phyloP scores from a whole-genome alignment of 192 early-diverging fungal species.

The Dissophora ornata region DNA sequence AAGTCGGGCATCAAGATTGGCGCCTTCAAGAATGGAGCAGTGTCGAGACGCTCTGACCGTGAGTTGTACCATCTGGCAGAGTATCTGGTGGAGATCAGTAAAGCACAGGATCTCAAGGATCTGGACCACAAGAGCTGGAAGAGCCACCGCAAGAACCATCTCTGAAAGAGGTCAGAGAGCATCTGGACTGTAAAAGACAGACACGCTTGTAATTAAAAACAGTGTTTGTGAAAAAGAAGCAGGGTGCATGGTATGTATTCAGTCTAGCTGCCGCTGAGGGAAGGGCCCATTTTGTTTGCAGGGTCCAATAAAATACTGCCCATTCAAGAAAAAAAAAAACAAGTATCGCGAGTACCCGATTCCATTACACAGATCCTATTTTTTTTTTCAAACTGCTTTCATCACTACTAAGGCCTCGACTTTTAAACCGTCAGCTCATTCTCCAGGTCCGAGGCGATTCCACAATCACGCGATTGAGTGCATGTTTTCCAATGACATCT shows the following conservation, averaged over 20 bases:
- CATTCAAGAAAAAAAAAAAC: too few species aligned
- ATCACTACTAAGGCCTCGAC: background rate
- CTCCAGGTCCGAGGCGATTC: background rate
- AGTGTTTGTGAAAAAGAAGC: too few species aligned
- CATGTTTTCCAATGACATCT: too few species aligned
- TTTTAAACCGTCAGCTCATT: background rate
- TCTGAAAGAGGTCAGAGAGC: background rate
- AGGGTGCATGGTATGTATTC: too few species aligned
- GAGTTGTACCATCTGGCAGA: conserved; percentile 69
- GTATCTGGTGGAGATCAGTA: conserved; percentile 70
- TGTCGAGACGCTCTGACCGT: conserved; percentile 58
- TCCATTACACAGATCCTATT: too few species aligned
- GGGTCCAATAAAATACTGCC: too few species aligned
- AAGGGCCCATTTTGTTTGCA: too few species aligned
- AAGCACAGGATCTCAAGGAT: conserved; percentile 60
- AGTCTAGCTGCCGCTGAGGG: too few species aligned
- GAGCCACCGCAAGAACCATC: conserved; percentile 36
- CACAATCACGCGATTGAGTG: too few species aligned
- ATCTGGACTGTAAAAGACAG: too few species aligned
- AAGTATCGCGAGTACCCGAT: too few species aligned
- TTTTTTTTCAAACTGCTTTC: background rate
- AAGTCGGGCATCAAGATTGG: conserved; percentile 75
- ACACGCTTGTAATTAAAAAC: too few species aligned
- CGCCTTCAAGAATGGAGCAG: conserved; percentile 69
- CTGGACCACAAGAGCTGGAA: conserved; percentile 71